Evolutionary conservation across 495 filamentous ascomycete species (phyloP).

Genomic region (Tuber umbilicatum): DNA sequence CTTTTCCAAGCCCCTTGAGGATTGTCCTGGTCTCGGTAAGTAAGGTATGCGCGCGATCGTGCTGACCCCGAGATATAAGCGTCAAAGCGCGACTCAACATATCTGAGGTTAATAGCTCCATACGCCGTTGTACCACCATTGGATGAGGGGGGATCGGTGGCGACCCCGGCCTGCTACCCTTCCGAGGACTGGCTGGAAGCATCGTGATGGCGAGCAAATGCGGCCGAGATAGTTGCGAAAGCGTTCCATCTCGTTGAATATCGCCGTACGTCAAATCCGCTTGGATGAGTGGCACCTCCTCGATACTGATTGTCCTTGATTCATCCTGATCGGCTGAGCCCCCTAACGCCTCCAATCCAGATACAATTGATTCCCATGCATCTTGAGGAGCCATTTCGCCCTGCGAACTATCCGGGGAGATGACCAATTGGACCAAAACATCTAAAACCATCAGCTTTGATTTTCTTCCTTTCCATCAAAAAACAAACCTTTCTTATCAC

Average conservation of each 20-base stretch:
- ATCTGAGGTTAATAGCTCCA: conserved; percentile 96
- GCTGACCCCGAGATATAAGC: conserved; percentile 81
- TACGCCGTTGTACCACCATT: conserved; percentile 88
- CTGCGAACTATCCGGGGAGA: conserved; percentile 77
- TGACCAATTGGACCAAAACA: conserved; percentile 89
- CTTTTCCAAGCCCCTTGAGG: conserved; percentile 90
- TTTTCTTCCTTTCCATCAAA: neutral
- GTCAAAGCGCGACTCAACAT: conserved; percentile 93
- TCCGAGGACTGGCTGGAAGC: conserved; percentile 68
- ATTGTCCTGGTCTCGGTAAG: conserved; percentile 91
- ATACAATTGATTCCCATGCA: conserved; percentile 94
- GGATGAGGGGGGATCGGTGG: conserved; percentile 94
- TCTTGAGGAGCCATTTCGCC: conserved; percentile 86
- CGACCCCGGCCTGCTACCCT: conserved; percentile 56
- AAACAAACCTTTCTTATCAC: conserved; percentile 72
- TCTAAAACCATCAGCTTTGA: conserved; percentile 49
- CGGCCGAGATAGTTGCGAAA: conserved; percentile 79
- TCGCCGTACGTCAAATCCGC: conserved; percentile 92
- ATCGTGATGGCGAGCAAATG: conserved; percentile 97
- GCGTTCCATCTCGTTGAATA: conserved; percentile 81
- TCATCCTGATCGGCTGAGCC: conserved; percentile 85
- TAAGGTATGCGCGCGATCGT: conserved; percentile 86
- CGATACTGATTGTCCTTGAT: conserved; percentile 72
- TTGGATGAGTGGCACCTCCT: conserved; percentile 92
- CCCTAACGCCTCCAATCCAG: conserved; percentile 89